Percentiles rank a stretch among this genome's conserved stretches.
phyloP scores from a whole-genome alignment of 805 yeast species.

The Starmerella geochares region DNA sequence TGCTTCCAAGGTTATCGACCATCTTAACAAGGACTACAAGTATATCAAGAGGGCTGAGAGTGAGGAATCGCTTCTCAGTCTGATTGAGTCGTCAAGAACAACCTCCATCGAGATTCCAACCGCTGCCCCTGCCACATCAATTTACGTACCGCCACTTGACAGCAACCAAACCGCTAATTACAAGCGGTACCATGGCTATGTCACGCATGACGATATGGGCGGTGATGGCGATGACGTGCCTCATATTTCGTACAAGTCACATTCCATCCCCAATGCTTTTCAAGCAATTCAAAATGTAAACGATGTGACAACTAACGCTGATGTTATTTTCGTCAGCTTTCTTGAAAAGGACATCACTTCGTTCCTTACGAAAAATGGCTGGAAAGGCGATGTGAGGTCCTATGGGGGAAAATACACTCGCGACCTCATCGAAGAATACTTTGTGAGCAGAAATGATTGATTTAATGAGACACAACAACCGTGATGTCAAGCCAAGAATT shows the following conservation, averaged over 20 bases:
- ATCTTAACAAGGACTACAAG: slow-evolving; percentile 40
- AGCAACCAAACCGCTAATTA: neutral
- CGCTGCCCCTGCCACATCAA: neutral
- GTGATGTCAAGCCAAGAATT: too few species aligned
- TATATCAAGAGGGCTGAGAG: slow-evolving; percentile 6
- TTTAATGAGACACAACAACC: too few species aligned
- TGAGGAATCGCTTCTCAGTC: neutral
- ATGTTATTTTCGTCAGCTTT: slow-evolving; percentile 63
- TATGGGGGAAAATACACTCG: slow-evolving; percentile 15
- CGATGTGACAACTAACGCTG: slow-evolving; percentile 26
- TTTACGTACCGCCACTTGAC: neutral
- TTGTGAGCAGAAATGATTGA: neutral
- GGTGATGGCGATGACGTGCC: slow-evolving; percentile 71
- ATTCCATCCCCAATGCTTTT: slow-evolving; percentile 67
- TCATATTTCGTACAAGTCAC: slow-evolving; percentile 47
- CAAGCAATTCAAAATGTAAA: slow-evolving; percentile 35
- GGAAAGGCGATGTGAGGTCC: neutral
- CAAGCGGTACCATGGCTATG: slow-evolving; percentile 44
- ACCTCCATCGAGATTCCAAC: neutral
- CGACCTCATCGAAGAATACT: slow-evolving; percentile 16
- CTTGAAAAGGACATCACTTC: slow-evolving; percentile 41
- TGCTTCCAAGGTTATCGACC: slow-evolving; percentile 45
- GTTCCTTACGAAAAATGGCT: slow-evolving; percentile 33
- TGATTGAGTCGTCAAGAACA: neutral
- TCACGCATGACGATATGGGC: slow-evolving; percentile 76